phyloP scores from a whole-genome alignment of 2,329 filamentous ascomycete genomes.

The Aspergillus tubingensis region DNA sequence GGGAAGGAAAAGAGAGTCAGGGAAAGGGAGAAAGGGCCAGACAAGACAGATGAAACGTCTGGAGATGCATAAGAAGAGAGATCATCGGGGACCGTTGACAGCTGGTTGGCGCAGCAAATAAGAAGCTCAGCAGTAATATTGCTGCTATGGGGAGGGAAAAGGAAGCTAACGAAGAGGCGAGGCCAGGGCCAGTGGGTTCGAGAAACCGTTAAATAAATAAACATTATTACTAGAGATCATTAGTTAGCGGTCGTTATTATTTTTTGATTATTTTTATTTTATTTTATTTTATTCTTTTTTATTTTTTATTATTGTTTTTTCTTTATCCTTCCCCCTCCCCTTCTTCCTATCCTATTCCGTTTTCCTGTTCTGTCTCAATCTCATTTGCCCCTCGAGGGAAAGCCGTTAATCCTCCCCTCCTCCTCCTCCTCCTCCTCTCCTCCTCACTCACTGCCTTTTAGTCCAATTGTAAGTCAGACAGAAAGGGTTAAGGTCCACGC shows the following conservation, averaged over 20 bases:
- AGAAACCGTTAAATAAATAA: slow-evolving; percentile 20
- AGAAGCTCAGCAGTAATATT: slow-evolving; percentile 21
- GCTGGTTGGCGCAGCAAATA: slow-evolving; percentile 26
- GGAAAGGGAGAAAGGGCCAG: slow-evolving; percentile 13
- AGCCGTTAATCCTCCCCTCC: not conserved
- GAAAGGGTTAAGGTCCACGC: too few relatives aligned
- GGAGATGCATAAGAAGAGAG: slow-evolving; percentile 26
- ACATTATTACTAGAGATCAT: slow-evolving; percentile 12
- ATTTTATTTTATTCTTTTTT: slow-evolving; percentile 12
- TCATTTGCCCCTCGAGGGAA: not conserved
- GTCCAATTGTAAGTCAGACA: too few relatives aligned
- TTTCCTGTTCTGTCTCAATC: too few relatives aligned
- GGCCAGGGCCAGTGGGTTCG: slow-evolving; percentile 21
- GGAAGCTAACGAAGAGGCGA: slow-evolving; percentile 20
- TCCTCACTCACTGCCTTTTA: too few relatives aligned
- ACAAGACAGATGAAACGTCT: slow-evolving; percentile 26
- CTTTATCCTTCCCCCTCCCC: too few relatives aligned
- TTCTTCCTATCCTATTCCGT: not conserved
- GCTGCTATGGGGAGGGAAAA: slow-evolving; percentile 13
- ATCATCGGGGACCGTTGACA: slow-evolving; percentile 29
- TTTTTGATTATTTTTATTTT: slow-evolving; percentile 15
- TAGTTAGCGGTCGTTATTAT: slow-evolving; percentile 8
- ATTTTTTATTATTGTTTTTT: not conserved
- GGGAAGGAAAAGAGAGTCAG: slow-evolving; percentile 17
- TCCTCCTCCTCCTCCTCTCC: too few relatives aligned